Evolutionary conservation across 768 basidiomycete species (phyloP).

Genomic region (Trametes cingulata): DNA sequence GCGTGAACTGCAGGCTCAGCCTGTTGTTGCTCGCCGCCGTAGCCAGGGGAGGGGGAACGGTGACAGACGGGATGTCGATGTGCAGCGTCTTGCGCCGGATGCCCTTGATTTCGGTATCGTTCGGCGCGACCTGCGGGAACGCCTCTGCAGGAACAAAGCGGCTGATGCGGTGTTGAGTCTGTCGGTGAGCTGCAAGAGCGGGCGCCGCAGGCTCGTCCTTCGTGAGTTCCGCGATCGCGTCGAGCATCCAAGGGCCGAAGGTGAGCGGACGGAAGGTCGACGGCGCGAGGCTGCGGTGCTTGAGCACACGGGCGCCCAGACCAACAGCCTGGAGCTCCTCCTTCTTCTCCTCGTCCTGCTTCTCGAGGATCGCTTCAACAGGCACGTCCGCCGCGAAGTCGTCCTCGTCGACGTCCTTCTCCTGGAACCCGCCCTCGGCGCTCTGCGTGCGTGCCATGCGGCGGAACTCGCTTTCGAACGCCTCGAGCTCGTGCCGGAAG

Average conservation of each 20-base stretch:
- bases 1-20: constrained; percentile 68
- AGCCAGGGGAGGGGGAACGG: constrained; percentile 36
- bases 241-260: constrained; percentile 84
- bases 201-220: constrained; percentile 30
- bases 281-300: constrained; percentile 46
- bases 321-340: constrained; percentile 30
- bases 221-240: constrained; percentile 70
- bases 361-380: constrained; percentile 50
- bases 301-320: constrained; percentile 31
- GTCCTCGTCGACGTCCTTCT: constrained; percentile 33
- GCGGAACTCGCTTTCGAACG: constrained; percentile 63
- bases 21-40: constrained; percentile 42
- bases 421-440: constrained; percentile 51
- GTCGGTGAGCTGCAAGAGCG: constrained; percentile 28
- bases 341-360: constrained; percentile 42
- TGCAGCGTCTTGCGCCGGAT: constrained; percentile 43
- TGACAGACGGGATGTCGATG: constrained; percentile 36
- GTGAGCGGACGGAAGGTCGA: constrained; percentile 54
- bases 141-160: constrained; percentile 40
- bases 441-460: constrained; percentile 63
- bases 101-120: constrained; percentile 10
- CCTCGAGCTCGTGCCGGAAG: constrained; percentile 77
- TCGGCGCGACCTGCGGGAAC: constrained; percentile 23
- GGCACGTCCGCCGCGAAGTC: constrained; percentile 38
- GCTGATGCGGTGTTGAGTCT: constrained; percentile 31